A percentile compares a stretch with the other conserved stretches of the same genome.
Conservation (phyloP, 2,329 filamentous ascomycete species). For the Aspergillus aculeatus region DNA sequence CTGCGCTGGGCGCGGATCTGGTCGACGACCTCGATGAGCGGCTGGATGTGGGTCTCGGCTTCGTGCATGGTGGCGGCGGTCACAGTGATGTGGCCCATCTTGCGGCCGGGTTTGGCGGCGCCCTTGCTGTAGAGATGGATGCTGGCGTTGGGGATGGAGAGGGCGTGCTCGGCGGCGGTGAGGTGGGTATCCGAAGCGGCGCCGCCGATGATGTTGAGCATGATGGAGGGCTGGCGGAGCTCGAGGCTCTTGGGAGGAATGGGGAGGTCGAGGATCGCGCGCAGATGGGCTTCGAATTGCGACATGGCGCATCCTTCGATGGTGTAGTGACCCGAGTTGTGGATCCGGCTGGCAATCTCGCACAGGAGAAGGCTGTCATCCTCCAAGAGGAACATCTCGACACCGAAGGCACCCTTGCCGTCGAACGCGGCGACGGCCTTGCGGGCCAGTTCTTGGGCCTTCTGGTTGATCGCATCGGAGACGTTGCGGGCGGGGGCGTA, state of each 20-base stretch:
- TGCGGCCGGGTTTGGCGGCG: conserved; percentile 78
- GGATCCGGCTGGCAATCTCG: conserved; percentile 78
- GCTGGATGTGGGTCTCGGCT: conserved; percentile 66
- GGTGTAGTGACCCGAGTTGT: conserved; percentile 93
- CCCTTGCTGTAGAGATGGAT: conserved; percentile 92
- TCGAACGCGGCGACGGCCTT: conserved; percentile 76
- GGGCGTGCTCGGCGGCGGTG: conserved; percentile 55
- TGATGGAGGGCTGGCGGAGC: conserved; percentile 50
- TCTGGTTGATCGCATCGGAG: conserved; percentile 56
- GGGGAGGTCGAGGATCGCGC: conserved; percentile 74
- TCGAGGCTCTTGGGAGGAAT: conserved; percentile 52
- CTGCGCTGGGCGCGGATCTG: conserved; percentile 65
- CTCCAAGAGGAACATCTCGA: conserved; percentile 87
- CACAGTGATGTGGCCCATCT: conserved; percentile 92
- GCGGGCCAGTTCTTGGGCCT: conserved; percentile 73
- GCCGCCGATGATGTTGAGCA: conserved; percentile 59
- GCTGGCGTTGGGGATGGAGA: conserved; percentile 58
- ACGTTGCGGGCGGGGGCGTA: conserved; percentile 80
- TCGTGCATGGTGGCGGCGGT: conserved; percentile 66
- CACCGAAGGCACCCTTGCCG: conserved; percentile 91
- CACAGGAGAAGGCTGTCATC: conserved; percentile 75
- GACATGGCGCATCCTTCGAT: conserved; percentile 89
- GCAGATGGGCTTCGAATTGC: conserved; percentile 88
- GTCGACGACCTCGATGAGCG: conserved; percentile 73
- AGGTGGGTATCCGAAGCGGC: conserved; percentile 62